Evolutionary conservation across 768 basidiomycete species (phyloP), one percentile per base, ranked within the genome.

Genomic region (Rickenella mellea): DNA sequence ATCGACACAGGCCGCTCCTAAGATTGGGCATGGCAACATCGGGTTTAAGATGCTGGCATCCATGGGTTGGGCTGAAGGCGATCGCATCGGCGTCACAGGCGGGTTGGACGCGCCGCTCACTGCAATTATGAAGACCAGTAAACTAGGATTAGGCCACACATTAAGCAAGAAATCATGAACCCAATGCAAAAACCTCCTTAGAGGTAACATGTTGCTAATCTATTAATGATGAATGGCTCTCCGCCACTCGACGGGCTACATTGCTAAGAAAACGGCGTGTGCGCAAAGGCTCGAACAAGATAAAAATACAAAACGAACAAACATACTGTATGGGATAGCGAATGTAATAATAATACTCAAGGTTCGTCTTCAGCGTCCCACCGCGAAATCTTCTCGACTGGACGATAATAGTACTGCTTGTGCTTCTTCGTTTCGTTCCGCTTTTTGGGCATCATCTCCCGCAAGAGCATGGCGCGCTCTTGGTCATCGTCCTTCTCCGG

Each of bases 21-120:
- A 81, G 64, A 83, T 97, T 41, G 80, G 74, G 11, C 67, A 74
- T 48, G 65, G 75, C 2, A 97, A 97, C 51, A 54, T 92, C 39
- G 94, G 94, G 0, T 96, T 94, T 66, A 76, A 64, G 63, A 75
- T 98, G 77, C 58, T 97, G 48, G 78, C 81, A 12, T 68, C 73
- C 46, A 96, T 97, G 93, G 93, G 93, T 30, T 94, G 91, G 91
- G 58, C 74, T 3, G 86, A 90, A 52, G 91, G 91, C 0, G 70
- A 77, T 30, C 65, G 72, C 10, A 91, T 94, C 51, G 91, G 91
- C 4, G 50, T 62, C 2, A 61, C 58, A 1, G 67, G 73, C 0
- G 88, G 88, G 0, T 59, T 94, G 42, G 79, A 82, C 20, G 76
- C 62, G 5, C 91, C 91, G 26, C 64, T 96, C 41, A 78, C 78